A percentile compares a stretch with the other conserved stretches of the same genome.
Conservation (phyloP, 2,329 filamentous ascomycete species). For the Myotisia sp. region DNA sequence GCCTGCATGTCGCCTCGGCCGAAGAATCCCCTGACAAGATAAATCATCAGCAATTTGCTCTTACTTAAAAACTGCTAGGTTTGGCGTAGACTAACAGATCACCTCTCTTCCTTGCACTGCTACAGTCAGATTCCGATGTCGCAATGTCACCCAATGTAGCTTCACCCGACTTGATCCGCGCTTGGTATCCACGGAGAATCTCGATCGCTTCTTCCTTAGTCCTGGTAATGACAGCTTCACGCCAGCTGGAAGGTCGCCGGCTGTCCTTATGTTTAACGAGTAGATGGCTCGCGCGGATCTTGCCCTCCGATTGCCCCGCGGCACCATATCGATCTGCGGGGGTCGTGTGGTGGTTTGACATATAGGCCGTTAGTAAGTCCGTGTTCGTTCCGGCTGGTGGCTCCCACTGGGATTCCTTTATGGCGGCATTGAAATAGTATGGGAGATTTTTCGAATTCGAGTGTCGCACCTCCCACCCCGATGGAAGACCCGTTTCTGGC, state of each 20-base stretch:
- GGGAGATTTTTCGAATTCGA: conserved; percentile 97
- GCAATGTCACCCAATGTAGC: conserved; percentile 68
- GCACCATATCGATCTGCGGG: conserved; percentile 22
- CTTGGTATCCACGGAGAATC: conserved; percentile 62
- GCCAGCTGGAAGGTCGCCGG: conserved; percentile 82
- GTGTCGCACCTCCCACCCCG: conserved; percentile 89
- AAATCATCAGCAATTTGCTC: conserved; percentile 7
- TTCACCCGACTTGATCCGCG: conserved; percentile 57
- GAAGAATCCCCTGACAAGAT: conserved; percentile 65
- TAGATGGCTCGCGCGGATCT: conserved; percentile 86
- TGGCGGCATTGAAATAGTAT: conserved; percentile 88
- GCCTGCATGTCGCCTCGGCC: conserved; percentile 94
- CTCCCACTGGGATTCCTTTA: conserved; percentile 89
- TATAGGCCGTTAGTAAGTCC: conserved; percentile 84
- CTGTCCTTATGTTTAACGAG: conserved; percentile 87
- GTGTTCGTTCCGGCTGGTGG: conserved; percentile 77
- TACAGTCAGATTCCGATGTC: conserved; percentile 82
- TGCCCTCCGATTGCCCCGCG: conserved; percentile 46
- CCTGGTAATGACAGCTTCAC: conserved; percentile 75
- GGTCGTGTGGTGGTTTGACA: conserved; percentile 70
- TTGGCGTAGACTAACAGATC: conserved; percentile 49
- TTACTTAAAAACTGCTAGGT: not conserved
- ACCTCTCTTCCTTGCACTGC: conserved; percentile 82
- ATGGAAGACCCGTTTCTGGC: conserved; percentile 66
- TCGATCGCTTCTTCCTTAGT: conserved; percentile 70